These are phyloP conservation scores for Gardenia jasminoides DNA, from an alignment of 257 asterid species.

Conservation along the genomic window DNA sequence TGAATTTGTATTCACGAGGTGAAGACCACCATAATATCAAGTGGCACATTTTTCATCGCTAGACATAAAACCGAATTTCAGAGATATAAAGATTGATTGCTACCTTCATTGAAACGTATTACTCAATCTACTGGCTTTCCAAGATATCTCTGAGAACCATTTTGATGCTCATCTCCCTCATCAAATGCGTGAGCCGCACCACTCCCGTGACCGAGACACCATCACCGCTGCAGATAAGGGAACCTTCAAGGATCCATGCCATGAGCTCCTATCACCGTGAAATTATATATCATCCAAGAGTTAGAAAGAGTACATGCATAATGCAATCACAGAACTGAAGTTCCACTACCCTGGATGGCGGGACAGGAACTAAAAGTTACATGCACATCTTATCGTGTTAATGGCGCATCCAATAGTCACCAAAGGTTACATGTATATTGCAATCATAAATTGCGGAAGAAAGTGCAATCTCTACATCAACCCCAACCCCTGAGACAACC, in stretches of 20 bases:
- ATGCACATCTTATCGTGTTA: constrained; percentile 33
- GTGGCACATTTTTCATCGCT: background rate
- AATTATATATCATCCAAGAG: too few relatives aligned
- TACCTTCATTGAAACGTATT: constrained; percentile 43
- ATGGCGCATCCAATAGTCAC: constrained; percentile 14
- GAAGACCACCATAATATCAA: background rate
- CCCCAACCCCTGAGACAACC: background rate
- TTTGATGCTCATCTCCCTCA: constrained; percentile 35
- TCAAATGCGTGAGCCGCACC: constrained; percentile 41
- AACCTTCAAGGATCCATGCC: constrained; percentile 28
- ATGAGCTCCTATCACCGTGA: constrained; percentile 28
- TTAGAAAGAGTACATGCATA: too few relatives aligned
- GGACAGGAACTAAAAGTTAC: too few relatives aligned
- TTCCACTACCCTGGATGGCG: too few relatives aligned
- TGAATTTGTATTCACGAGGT: constrained; percentile 1
- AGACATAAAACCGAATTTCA: background rate
- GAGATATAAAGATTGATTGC: background rate
- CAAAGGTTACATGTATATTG: background rate
- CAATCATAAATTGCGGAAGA: constrained; percentile 1
- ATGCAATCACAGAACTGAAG: too few relatives aligned
- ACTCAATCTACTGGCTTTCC: constrained; percentile 38
- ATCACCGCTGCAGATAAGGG: constrained; percentile 17
- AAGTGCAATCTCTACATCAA: background rate
- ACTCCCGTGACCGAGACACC: constrained; percentile 35
- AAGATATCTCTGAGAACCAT: constrained; percentile 33